These are phyloP conservation scores for Trichophyton simii DNA, from an alignment of 2,329 filamentous ascomycete species.

Conservation along the genomic window DNA sequence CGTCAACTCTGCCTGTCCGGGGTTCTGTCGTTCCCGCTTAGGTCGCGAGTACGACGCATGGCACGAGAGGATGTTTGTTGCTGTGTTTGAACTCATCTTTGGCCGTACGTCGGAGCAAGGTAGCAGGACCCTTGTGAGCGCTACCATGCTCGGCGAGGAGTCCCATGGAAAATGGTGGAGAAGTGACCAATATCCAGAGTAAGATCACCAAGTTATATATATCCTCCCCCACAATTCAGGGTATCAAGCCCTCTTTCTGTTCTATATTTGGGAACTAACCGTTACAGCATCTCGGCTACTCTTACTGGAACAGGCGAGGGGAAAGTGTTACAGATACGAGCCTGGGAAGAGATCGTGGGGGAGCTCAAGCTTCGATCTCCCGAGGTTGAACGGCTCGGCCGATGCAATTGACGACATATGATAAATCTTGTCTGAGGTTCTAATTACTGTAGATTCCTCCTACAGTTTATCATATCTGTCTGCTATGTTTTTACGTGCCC, in stretches of 20 bases:
- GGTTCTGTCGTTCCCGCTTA: slow-evolving; percentile 32
- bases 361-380: slow-evolving; percentile 8
- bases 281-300: slow-evolving; percentile 7
- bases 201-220: slow-evolving; percentile 2
- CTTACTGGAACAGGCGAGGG: slow-evolving; percentile 8
- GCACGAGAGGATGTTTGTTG: slow-evolving; percentile 24
- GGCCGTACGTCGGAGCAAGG: slow-evolving; percentile 34
- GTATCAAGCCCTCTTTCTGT: neutral
- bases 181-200: slow-evolving; percentile 16
- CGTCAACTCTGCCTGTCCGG: slow-evolving; percentile 35
- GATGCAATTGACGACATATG: neutral
- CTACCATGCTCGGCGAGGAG: slow-evolving; percentile 30
- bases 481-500: neutral
- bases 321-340: slow-evolving; percentile 4
- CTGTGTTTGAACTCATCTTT: slow-evolving; percentile 28
- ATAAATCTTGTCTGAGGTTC: neutral
- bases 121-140: slow-evolving; percentile 32
- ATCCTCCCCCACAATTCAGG: neutral
- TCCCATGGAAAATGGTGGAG: slow-evolving; percentile 35
- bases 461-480: neutral
- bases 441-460: neutral
- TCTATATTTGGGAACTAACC: neutral
- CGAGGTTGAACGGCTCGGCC: neutral
- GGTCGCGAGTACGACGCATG: slow-evolving; percentile 29
- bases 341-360: slow-evolving; percentile 10